phyloP scores from a whole-genome alignment of 176 grass and related monocot genomes.

The Zoysia japonica region DNA sequence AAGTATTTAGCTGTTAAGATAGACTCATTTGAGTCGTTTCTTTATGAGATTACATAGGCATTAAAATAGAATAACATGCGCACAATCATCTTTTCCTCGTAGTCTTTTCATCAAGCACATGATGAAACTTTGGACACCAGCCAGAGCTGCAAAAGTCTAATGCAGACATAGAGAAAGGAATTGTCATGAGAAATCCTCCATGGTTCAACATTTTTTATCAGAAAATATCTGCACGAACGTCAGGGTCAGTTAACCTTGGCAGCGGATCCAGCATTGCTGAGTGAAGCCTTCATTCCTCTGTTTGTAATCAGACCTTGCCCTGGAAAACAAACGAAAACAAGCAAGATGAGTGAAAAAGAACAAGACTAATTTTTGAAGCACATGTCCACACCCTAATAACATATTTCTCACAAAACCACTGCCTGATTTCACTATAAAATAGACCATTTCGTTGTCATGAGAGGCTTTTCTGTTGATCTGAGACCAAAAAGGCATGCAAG shows the following conservation, averaged over 20 bases:
- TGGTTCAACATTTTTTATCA: conserved; percentile 10
- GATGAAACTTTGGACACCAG: conserved; percentile 88
- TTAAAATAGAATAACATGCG: conserved; percentile 21
- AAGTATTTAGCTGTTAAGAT: conserved; percentile 20
- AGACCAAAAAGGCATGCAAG: neutral
- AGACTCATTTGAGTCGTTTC: conserved; percentile 26
- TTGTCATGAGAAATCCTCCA: conserved; percentile 14
- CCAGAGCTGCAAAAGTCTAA: conserved; percentile 88
- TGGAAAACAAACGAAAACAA: conserved; percentile 44
- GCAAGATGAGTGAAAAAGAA: conserved; percentile 15
- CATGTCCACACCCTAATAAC: conserved; percentile 4
- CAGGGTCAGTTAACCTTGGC: conserved; percentile 65
- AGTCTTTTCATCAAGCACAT: conserved; percentile 79
- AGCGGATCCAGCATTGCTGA: conserved; percentile 71
- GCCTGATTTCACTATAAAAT: neutral
- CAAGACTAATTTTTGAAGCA: conserved; percentile 5
- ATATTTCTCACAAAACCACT: neutral
- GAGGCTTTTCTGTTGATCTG: neutral
- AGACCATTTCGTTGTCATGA: neutral
- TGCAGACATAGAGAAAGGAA: conserved; percentile 16
- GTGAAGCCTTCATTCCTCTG: conserved; percentile 72
- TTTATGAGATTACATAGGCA: conserved; percentile 13
- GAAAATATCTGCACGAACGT: conserved; percentile 17
- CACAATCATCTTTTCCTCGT: conserved; percentile 86
- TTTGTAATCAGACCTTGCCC: conserved; percentile 77